Percentiles rank a stretch among this genome's conserved stretches.
phyloP scores from a whole-genome alignment of 352 stramenopile species.

The Phytophthora foliorum region DNA sequence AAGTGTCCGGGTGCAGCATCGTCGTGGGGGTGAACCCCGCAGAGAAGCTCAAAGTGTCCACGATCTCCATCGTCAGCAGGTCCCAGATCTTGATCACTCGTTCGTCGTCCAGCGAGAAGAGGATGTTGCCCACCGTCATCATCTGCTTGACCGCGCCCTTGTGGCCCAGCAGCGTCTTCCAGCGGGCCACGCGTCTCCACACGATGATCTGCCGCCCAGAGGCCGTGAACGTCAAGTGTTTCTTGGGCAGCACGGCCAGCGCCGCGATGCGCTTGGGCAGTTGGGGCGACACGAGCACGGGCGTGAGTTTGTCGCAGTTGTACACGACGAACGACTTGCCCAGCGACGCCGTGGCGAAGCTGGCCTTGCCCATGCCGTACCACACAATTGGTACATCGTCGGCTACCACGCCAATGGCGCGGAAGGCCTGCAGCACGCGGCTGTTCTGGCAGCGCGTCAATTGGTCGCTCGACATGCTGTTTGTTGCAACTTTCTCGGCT shows the following conservation, averaged over 20 bases:
- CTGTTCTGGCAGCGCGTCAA: constrained; percentile 73
- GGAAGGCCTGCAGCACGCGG: constrained; percentile 88
- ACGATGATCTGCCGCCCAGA: constrained; percentile 77
- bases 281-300: constrained; percentile 85
- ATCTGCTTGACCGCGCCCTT: constrained; percentile 61
- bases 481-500: constrained; percentile 14
- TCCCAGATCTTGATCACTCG: constrained; percentile 69
- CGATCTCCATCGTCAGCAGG: constrained; percentile 64
- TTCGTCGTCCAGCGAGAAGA: constrained; percentile 82
- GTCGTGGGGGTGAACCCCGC: constrained; percentile 70
- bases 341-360: constrained; percentile 89
- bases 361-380: constrained; percentile 89
- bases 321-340: constrained; percentile 94
- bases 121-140: constrained; percentile 59
- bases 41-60: constrained; percentile 69
- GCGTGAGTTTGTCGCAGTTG: constrained; percentile 91
- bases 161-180: constrained; percentile 70
- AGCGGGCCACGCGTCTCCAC: constrained; percentile 73
- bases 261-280: constrained; percentile 82
- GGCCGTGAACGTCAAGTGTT: constrained; percentile 83
- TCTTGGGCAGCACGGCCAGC: constrained; percentile 67
- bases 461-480: constrained; percentile 37
- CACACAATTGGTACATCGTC: constrained; percentile 90
- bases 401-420: constrained; percentile 91
- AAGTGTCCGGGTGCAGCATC: constrained; percentile 93